Evolutionary conservation across 2,329 filamentous ascomycete species (phyloP).

Genomic region (Fusarium tupiense): DNA sequence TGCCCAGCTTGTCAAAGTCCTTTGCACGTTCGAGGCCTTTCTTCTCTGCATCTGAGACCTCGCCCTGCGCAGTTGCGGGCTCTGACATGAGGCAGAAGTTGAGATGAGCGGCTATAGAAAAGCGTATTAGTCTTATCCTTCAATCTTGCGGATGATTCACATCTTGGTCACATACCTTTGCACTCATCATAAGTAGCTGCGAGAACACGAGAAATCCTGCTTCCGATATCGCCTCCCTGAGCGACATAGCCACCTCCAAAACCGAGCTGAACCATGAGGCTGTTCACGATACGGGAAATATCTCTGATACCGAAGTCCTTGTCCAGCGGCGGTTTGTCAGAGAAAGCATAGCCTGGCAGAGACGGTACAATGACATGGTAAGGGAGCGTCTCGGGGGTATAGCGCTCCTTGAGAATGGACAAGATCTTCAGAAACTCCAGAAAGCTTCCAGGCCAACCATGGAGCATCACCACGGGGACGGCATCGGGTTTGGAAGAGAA

Average conservation of each 20-base stretch:
- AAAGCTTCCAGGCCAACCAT: conserved; percentile 15
- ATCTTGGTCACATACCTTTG: neutral
- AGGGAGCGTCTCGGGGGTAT: neutral
- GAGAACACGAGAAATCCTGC: neutral
- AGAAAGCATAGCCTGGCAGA: neutral
- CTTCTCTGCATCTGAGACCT: neutral
- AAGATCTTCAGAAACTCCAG: neutral
- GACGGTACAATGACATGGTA: conserved; percentile 3
- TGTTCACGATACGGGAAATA: neutral
- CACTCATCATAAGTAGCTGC: neutral
- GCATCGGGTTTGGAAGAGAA: neutral
- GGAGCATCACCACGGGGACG: neutral
- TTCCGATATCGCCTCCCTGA: conserved; percentile 6
- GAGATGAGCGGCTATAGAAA: neutral
- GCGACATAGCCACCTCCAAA: conserved; percentile 2
- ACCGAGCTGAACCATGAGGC: conserved; percentile 1
- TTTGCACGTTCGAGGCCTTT: neutral
- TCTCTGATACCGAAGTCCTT: neutral
- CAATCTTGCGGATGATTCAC: fast-evolving
- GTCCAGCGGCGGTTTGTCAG: neutral
- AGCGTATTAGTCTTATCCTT: fast-evolving
- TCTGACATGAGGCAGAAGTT: neutral
- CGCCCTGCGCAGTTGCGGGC: neutral
- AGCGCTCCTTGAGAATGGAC: neutral
- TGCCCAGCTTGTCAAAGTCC: neutral